Conservation (phyloP, 1,284 basidiomycete genomes). For the Cystobasidium pallidum region DNA sequence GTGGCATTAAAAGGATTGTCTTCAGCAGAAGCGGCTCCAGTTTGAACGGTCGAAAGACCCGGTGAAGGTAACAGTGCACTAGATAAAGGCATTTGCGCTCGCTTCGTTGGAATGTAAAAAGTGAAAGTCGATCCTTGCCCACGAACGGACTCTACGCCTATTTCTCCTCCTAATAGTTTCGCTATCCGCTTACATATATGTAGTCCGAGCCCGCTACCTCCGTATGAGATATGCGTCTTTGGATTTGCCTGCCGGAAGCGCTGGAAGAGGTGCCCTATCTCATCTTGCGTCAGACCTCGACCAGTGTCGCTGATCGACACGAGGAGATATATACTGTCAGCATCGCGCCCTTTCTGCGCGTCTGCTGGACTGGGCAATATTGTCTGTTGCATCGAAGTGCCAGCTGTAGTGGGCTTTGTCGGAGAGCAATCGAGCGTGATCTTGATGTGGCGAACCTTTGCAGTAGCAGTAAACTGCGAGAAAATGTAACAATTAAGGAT, state of each 20-base stretch:
- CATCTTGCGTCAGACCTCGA: conserved; percentile 47
- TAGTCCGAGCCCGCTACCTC: conserved; percentile 50
- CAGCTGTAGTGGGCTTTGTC: conserved; percentile 32
- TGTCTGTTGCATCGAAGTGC: conserved; percentile 1
- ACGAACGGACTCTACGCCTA: conserved; percentile 46
- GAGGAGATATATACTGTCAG: conserved; percentile 43
- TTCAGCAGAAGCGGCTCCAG: not conserved
- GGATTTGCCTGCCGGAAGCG: conserved; percentile 51
- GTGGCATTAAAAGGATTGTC: not conserved
- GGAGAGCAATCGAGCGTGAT: conserved; percentile 47
- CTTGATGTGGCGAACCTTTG: conserved; percentile 44
- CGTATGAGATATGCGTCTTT: conserved; percentile 51
- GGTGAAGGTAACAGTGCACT: conserved; percentile 3
- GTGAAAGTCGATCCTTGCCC: conserved; percentile 49
- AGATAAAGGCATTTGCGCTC: not conserved
- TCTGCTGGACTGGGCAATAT: not conserved
- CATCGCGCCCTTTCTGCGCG: not conserved
- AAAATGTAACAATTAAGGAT: no score
- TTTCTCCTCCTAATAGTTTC: conserved; percentile 50
- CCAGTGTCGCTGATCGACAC: conserved; percentile 50
- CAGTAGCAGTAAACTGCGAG: conserved; percentile 46
- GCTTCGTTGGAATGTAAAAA: conserved; percentile 24
- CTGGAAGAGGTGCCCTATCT: conserved; percentile 50
- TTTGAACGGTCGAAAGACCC: not conserved
- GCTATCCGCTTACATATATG: conserved; percentile 50